Percentiles rank a stretch among this genome's conserved stretches.
These are phyloP conservation scores for Clavispora asparagi DNA, from an alignment of 805 yeast genomes.

Conservation along the genomic window DNA sequence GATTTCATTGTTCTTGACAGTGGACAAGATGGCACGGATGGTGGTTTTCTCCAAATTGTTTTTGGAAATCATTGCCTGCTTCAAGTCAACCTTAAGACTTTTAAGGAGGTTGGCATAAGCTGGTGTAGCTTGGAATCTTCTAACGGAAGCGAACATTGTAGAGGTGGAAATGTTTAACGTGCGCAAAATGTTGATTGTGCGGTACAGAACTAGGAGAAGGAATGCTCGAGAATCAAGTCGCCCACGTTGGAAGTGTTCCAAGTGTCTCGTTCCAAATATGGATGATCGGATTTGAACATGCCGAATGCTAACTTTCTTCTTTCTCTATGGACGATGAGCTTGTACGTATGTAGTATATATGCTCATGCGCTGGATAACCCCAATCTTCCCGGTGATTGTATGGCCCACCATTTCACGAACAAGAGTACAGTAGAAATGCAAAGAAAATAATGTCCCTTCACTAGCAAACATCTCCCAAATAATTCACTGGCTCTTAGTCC, in stretches of 20 bases:
- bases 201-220: neutral
- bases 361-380: too few relatives aligned
- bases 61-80: constrained; percentile 22
- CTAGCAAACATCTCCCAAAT: too few relatives aligned
- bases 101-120: constrained; percentile 26
- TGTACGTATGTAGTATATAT: too few relatives aligned
- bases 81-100: constrained; percentile 17
- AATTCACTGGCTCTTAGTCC: too few relatives aligned
- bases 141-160: constrained; percentile 13
- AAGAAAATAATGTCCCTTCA: too few relatives aligned
- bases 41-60: constrained; percentile 32
- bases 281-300: neutral
- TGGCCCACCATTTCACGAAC: too few relatives aligned
- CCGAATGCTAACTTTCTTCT: too few relatives aligned
- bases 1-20: constrained; percentile 36
- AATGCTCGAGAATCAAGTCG: too few relatives aligned
- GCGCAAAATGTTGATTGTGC: neutral
- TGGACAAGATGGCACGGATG: constrained; percentile 37
- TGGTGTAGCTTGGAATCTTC: constrained; percentile 26
- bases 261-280: too few relatives aligned
- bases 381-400: too few relatives aligned
- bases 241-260: too few relatives aligned
- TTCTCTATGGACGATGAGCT: neutral
- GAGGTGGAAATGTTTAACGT: neutral
- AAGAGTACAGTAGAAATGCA: too few relatives aligned